Evolutionary conservation across 176 grass and related monocot species (phyloP).

Genomic region (Oryza glumipatula): DNA sequence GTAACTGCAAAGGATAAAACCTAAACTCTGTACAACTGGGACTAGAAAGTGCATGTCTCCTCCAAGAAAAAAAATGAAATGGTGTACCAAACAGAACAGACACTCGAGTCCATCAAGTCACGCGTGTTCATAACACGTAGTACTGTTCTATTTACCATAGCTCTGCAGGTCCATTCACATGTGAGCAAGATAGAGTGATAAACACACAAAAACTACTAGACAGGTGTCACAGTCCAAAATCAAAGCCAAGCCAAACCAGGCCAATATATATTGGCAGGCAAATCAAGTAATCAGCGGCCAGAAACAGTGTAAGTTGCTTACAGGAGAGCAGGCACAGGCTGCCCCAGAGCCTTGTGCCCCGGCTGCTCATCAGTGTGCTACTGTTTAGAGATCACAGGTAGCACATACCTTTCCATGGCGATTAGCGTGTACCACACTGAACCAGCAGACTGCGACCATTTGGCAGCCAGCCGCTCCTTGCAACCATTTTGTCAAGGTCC

Average conservation of each 20-base stretch:
- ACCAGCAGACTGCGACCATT: constrained; percentile 25
- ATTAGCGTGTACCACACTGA: constrained; percentile 33
- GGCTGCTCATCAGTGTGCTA: neutral
- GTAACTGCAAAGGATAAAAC: neutral
- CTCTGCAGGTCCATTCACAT: neutral
- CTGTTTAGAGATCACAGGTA: constrained; percentile 36
- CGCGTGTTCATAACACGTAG: neutral
- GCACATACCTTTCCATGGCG: constrained; percentile 38
- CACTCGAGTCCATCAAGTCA: constrained; percentile 5
- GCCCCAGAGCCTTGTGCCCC: neutral
- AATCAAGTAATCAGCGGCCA: constrained; percentile 16
- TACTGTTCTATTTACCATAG: neutral
- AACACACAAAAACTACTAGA: constrained; percentile 1
- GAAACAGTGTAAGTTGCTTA: constrained; percentile 5
- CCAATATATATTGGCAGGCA: neutral
- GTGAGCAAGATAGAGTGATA: neutral
- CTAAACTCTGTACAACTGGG: neutral
- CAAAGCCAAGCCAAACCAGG: constrained; percentile 2
- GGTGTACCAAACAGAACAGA: constrained; percentile 18
- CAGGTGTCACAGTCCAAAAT: constrained; percentile 25
- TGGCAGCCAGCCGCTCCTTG: constrained; percentile 10
- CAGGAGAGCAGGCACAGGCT: constrained; percentile 5
- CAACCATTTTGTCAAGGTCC: constrained; percentile 35
- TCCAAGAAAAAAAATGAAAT: neutral
- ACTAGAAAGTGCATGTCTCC: neutral